Evolutionary conservation across 495 filamentous ascomycete species (phyloP).

Genomic region (Monascus purpureus): DNA sequence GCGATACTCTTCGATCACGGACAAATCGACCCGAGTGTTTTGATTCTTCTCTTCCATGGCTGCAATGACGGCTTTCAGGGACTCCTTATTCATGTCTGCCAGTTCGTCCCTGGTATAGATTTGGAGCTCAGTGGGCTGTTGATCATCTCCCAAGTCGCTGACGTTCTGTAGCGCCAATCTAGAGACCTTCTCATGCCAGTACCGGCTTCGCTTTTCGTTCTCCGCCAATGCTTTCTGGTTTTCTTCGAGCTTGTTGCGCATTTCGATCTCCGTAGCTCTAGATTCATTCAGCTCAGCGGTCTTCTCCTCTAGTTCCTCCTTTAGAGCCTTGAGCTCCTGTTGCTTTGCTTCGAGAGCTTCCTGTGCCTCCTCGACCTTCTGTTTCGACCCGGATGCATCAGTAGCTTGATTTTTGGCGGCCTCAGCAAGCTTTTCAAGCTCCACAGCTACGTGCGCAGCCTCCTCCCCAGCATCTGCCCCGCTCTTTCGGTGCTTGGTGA

Average conservation of each 20-base stretch:
- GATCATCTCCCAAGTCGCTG: constrained; percentile 49
- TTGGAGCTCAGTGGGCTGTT: constrained; percentile 48
- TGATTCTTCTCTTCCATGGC: constrained; percentile 85
- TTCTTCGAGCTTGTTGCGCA: constrained; percentile 92
- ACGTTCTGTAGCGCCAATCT: constrained; percentile 67
- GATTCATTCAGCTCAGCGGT: constrained; percentile 79
- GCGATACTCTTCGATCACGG: constrained; percentile 86
- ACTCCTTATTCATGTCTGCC: constrained; percentile 79
- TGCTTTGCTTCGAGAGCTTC: constrained; percentile 67
- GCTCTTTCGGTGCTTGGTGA: constrained; percentile 73
- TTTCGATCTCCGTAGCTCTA: constrained; percentile 85
- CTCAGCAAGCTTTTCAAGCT: constrained; percentile 59
- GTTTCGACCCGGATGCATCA: constrained; percentile 56
- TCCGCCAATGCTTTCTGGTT: constrained; percentile 80
- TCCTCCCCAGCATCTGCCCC: constrained; percentile 61
- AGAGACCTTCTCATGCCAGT: constrained; percentile 79
- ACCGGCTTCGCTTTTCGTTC: constrained; percentile 67
- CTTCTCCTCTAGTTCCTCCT: constrained; percentile 76
- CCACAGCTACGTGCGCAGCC: constrained; percentile 51
- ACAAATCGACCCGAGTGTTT: constrained; percentile 75
- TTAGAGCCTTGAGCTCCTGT: constrained; percentile 62
- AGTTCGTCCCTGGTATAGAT: constrained; percentile 83
- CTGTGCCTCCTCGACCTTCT: constrained; percentile 74
- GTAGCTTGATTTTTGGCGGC: constrained; percentile 63
- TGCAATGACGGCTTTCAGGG: constrained; percentile 76